Percentiles rank a stretch among this genome's conserved stretches.
Conservation (phyloP, 1,284 basidiomycete genomes). For the Heterobasidion parviporum region DNA sequence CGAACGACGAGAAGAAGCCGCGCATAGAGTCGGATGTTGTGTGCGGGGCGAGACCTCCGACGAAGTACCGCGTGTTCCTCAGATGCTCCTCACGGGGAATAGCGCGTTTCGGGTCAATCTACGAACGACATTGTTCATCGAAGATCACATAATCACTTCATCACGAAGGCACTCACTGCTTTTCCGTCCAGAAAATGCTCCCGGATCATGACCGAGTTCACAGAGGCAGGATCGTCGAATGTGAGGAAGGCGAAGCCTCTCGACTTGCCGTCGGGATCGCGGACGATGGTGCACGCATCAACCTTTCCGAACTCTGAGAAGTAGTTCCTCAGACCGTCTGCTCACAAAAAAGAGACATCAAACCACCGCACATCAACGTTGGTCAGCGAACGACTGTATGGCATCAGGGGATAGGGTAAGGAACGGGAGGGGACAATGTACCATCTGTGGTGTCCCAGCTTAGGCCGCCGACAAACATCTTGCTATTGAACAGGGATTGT, state of each 20-base stretch:
- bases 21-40: conserved; percentile 82
- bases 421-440: conserved; percentile 30
- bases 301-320: conserved; percentile 76
- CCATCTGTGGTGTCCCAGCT: conserved; percentile 99
- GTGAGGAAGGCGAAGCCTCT: conserved; percentile 94
- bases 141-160: conserved; percentile 9
- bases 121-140: background rate
- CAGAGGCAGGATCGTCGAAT: conserved; percentile 76
- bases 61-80: conserved; percentile 80
- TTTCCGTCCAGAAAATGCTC: conserved; percentile 92
- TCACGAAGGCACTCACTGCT: conserved; percentile 43
- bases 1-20: conserved; percentile 68
- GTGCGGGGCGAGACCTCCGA: conserved; percentile 74
- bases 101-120: conserved; percentile 95
- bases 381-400: conserved; percentile 31
- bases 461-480: conserved; percentile 97
- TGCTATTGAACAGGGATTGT: conserved; percentile 48
- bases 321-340: conserved; percentile 66
- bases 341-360: conserved; percentile 21
- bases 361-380: conserved; percentile 18
- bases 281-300: conserved; percentile 92
- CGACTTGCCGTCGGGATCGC: conserved; percentile 84
- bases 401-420: conserved; percentile 12
- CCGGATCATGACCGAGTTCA: conserved; percentile 74
- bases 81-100: conserved; percentile 85